phyloP scores from a whole-genome alignment of 768 basidiomycete species.

The Tulasnella sp. region DNA sequence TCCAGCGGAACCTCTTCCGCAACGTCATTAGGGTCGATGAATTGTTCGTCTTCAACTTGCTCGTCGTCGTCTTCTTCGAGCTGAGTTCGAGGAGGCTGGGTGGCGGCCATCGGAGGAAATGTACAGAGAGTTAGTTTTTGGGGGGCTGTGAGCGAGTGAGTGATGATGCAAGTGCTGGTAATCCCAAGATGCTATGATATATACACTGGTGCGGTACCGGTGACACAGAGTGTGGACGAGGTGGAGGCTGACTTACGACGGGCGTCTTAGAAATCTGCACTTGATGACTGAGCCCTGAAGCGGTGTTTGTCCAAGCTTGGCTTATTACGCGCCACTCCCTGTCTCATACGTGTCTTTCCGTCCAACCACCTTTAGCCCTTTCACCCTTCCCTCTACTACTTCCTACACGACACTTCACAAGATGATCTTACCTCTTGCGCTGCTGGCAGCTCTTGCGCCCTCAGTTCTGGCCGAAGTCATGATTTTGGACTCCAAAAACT shows the following conservation, averaged over 20 bases:
- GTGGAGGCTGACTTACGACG: conserved; percentile 7
- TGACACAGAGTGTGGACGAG: neutral
- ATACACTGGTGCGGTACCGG: neutral
- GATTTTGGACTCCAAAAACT: conserved; percentile 67
- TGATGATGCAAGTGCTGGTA: neutral
- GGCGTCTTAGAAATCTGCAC: neutral
- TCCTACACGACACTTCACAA: neutral
- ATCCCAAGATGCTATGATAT: neutral
- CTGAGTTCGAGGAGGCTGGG: neutral
- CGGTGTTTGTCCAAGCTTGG: neutral
- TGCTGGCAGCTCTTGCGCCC: conserved; percentile 50
- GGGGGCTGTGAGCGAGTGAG: neutral
- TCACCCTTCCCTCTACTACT: conserved; percentile 5
- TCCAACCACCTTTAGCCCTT: neutral
- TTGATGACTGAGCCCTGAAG: neutral
- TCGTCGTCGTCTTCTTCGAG: conserved; percentile 36
- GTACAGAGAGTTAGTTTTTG: neutral
- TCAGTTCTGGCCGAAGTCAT: conserved; percentile 60
- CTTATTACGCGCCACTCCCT: neutral
- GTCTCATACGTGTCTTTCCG: conserved; percentile 12
- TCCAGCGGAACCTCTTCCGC: conserved; percentile 50
- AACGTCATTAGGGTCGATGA: conserved; percentile 57
- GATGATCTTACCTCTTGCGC: conserved; percentile 35
- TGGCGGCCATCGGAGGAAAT: conserved; percentile 17
- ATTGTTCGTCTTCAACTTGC: conserved; percentile 13